Evolutionary conservation across 23 red algal species (phyloP).

Genomic region (Gracilaria vermiculophylla): DNA sequence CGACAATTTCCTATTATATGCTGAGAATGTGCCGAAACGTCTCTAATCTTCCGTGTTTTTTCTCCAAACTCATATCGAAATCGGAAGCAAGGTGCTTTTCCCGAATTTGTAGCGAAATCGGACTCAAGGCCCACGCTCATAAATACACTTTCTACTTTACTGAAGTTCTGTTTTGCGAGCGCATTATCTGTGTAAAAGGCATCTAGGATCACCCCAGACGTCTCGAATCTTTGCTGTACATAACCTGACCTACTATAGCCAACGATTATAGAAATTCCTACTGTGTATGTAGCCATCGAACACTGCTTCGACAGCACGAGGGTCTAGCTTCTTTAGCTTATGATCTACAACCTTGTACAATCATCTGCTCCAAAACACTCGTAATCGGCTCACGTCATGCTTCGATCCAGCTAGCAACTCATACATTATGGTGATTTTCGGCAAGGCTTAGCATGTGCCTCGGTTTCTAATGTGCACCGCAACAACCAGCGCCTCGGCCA

Average conservation of each 20-base stretch:
- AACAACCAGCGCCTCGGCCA: too few relatives aligned
- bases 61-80: too few relatives aligned
- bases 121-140: background rate
- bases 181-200: background rate
- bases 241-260: background rate
- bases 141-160: background rate
- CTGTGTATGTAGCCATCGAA: too few relatives aligned
- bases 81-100: background rate
- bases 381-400: too few relatives aligned
- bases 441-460: too few relatives aligned
- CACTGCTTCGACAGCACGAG: too few relatives aligned
- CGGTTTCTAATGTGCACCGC: too few relatives aligned
- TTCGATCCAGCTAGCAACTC: too few relatives aligned
- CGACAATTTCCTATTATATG: conserved; percentile 12
- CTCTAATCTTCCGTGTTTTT: background rate
- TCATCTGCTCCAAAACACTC: too few relatives aligned
- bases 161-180: conserved; percentile 29
- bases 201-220: conserved; percentile 18
- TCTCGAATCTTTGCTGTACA: background rate
- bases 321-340: too few relatives aligned
- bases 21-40: background rate
- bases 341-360: too few relatives aligned
- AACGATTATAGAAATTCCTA: background rate
- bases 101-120: background rate
- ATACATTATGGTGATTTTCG: too few relatives aligned